Base-by-base conservation (phyloP, 1,139 yeast genomes). In the Spencermartinsiella ligniputridi region DNA sequence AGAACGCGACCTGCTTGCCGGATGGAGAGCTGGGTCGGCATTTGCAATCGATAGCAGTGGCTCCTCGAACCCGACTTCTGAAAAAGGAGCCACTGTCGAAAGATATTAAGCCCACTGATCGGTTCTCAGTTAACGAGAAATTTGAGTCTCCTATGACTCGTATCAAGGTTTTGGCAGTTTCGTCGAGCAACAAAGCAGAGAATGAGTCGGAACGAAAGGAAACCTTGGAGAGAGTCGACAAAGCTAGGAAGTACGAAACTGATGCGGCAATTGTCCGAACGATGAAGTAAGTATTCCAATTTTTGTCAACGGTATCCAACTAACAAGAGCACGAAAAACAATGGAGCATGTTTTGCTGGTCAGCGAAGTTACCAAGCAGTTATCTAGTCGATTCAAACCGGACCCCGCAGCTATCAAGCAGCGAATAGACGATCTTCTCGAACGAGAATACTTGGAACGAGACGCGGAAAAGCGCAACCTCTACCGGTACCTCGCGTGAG, bases 241-340 rank as follows among this genome's bases (percentile, higher is more conserved):
- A 61, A 47, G 69, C 76, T 5, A 68, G 86, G 42, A 65, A 78
- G 52, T 72, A 75, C 46, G 88, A 83, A 56, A 73, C 86, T 2
- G 94, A 87, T 57, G 97, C 97, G 0, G 95, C 96, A 0, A 78
- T 90, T 46, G 96, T 90, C 2, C 74, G 97, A 44, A 78, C 84
- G 9, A 83, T 92, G 92, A 92, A 92, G 57, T 27, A 27, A 9
- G 32, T 27, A n/a, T 54, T 86, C 39, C 15, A 27, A 11, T 27
- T 27, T 9, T 9, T 9, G 8, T 9, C 15, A 27, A 5, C n/a
- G 8, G 5, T n/a, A 27, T 22, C 11, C 9, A 22, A 8, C 32
- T 27, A 27, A 27, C 32, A 9, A 27, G 32, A 27, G 47, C 49
- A 0, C 70, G 90, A 30, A 82, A 81, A 55, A 65, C 73, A 0